Evolutionary conservation across 306 rosid genomes (phyloP), one percentile per base, ranked within the genome.

Genomic region (Morella rubra): DNA sequence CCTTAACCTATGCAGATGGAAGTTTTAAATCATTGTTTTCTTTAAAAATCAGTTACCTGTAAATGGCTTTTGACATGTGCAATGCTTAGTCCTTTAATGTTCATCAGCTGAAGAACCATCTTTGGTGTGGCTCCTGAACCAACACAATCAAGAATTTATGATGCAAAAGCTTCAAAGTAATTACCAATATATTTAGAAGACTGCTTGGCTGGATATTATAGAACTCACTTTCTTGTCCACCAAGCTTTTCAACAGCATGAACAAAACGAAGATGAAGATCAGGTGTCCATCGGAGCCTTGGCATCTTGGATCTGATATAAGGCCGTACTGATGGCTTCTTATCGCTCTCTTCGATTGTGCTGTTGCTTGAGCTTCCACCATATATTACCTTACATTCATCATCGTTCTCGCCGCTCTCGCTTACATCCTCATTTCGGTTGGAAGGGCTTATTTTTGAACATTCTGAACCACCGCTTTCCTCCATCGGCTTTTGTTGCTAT

Each of bases 41-140:
- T 47, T 58, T 22, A 11, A 44, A 37, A 58, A 10, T 20, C 41
- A 18, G 1, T 44, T 77, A 95, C 98, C 96, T 95, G 98, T 71
- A 95, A 87, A 85, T 95, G 98, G 83, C 99, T 95, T 92, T 95
- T 95, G 81, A 95, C 97, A 87, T 95, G 97, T 19, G 97, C 97
- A 56, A 95, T 90, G 80, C 88, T 92, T 42, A 95, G 76, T 50
- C 99, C 97, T 85, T 92, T 92, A 76, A 95, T 90, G 84, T 88
- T 90, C 99, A 95, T 95, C 75, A 95, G 73, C 70, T 92, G 99
- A 87, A 95, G 99, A 87, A 92, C 99, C 88, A 95, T 82, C 79
- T 95, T 95, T 27, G 99, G 99, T 4, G 99, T 95, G 76, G 99
- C 97, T 88, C 88, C 99, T 95, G 83, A 65, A 87, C 40, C 73